Conservation (phyloP, 225 moss, liverwort and hornwort species). For the Physcomitrium patens region DNA sequence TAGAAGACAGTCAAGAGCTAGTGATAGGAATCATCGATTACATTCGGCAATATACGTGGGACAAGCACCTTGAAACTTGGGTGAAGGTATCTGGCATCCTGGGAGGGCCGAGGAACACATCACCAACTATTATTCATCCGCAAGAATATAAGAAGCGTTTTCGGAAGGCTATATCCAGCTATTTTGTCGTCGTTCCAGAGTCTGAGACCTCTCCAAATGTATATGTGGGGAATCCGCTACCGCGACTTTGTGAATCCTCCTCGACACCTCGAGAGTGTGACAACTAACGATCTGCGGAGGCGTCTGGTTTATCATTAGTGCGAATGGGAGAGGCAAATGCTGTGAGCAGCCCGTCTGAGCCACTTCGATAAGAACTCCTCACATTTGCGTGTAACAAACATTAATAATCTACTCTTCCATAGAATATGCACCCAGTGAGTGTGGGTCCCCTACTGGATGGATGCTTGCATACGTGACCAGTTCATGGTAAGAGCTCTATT, state of each 20-base stretch:
- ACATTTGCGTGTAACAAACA: constrained; percentile 63
- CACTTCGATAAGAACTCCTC: constrained; percentile 53
- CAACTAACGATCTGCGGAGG: constrained; percentile 26
- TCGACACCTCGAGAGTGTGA: constrained; percentile 30
- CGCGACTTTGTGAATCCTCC: constrained; percentile 27
- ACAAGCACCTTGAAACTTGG: constrained; percentile 84
- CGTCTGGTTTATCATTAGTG: constrained; percentile 32
- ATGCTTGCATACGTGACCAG: too few species aligned
- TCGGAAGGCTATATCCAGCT: constrained; percentile 62
- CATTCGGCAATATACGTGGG: constrained; percentile 80
- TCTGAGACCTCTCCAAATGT: constrained; percentile 51
- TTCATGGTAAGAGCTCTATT: too few species aligned
- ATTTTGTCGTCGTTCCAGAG: constrained; percentile 65
- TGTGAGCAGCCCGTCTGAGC: constrained; percentile 53
- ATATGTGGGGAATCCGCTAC: constrained; percentile 24
- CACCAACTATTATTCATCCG: constrained; percentile 67
- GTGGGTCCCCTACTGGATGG: neutral
- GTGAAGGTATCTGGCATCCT: constrained; percentile 71
- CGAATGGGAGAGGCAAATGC: constrained; percentile 46
- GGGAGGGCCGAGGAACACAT: constrained; percentile 58
- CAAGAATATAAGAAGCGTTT: constrained; percentile 80
- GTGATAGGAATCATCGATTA: constrained; percentile 74
- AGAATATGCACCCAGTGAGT: constrained; percentile 14
- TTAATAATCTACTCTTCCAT: constrained; percentile 34
- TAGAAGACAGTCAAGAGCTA: constrained; percentile 58